Evolutionary conservation across 2,329 filamentous ascomycete species (phyloP).

Genomic region (Clonostachys byssicola): DNA sequence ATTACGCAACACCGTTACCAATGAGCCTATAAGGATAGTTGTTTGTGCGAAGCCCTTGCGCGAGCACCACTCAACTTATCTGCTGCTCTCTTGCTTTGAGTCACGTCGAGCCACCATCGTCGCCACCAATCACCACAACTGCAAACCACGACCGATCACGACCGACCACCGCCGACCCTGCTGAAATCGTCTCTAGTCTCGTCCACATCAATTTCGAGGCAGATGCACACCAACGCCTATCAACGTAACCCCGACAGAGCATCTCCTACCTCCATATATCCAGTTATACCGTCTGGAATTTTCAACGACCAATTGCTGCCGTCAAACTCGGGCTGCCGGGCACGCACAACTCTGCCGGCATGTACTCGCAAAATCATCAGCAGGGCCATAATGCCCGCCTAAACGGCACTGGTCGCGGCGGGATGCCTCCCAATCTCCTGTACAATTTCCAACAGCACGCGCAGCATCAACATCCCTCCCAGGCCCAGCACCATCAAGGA

Average conservation of each 20-base stretch:
- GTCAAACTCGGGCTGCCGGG: background rate
- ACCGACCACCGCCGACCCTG: no score
- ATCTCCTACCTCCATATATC: constrained; percentile 1
- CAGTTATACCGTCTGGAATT: no score
- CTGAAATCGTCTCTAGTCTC: no score
- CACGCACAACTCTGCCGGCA: constrained; percentile 33
- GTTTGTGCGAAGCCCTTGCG: no score
- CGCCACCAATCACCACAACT: background rate
- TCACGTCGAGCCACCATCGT: background rate
- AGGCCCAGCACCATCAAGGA: constrained; percentile 59
- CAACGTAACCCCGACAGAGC: constrained; percentile 1
- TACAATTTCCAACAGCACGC: constrained; percentile 65
- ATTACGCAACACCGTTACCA: no score
- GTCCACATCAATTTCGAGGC: background rate
- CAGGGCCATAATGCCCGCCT: constrained; percentile 73
- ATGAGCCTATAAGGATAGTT: no score
- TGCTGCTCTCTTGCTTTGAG: no score
- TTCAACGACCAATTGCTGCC: no score
- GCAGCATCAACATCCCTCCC: constrained; percentile 58
- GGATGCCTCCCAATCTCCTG: constrained; percentile 53
- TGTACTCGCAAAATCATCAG: constrained; percentile 72
- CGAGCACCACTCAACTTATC: no score
- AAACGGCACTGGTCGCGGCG: constrained; percentile 52
- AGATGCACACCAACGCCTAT: constrained; percentile 2
- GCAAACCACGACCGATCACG: background rate